phyloP scores from a whole-genome alignment of 768 basidiomycete genomes.

The Collybia sp. region DNA sequence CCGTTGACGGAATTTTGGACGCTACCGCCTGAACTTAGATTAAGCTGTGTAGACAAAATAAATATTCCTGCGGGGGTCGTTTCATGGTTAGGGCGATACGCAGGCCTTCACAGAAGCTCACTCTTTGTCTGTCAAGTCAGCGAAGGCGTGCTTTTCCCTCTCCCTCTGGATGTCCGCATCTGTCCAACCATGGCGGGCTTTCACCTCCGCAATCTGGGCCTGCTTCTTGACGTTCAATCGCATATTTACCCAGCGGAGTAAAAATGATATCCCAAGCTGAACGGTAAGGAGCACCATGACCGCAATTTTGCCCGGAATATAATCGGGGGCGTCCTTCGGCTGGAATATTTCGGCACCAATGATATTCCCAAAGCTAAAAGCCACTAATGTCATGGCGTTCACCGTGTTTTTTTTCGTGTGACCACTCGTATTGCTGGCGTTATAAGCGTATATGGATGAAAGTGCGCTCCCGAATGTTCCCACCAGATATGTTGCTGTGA shows the following conservation, averaged over 20 bases:
- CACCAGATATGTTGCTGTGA: conserved; percentile 40
- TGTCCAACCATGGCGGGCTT: conserved; percentile 45
- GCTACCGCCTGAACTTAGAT: background rate
- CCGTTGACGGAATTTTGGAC: no score
- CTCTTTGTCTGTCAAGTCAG: conserved; percentile 62
- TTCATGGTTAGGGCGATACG: conserved; percentile 2
- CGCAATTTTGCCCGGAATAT: conserved; percentile 63
- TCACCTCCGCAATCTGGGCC: conserved; percentile 35
- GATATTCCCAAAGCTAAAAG: conserved; percentile 56
- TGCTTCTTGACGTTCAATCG: conserved; percentile 46
- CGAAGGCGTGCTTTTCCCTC: conserved; percentile 56
- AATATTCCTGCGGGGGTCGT: conserved; percentile 34
- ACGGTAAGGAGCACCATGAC: conserved; percentile 55
- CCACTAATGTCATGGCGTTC: conserved; percentile 52
- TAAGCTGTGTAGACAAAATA: conserved; percentile 57
- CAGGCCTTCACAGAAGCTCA: conserved; percentile 22
- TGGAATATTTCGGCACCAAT: conserved; percentile 62
- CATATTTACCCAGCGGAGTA: conserved; percentile 51
- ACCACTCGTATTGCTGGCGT: conserved; percentile 58
- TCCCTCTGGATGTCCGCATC: conserved; percentile 53
- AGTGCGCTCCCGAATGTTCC: conserved; percentile 58
- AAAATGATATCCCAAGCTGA: conserved; percentile 43
- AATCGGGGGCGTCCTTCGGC: conserved; percentile 54
- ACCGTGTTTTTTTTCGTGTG: conserved; percentile 69
- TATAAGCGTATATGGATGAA: conserved; percentile 58